phyloP scores from a whole-genome alignment of 1,139 yeast species.

The Taphrina confusa region DNA sequence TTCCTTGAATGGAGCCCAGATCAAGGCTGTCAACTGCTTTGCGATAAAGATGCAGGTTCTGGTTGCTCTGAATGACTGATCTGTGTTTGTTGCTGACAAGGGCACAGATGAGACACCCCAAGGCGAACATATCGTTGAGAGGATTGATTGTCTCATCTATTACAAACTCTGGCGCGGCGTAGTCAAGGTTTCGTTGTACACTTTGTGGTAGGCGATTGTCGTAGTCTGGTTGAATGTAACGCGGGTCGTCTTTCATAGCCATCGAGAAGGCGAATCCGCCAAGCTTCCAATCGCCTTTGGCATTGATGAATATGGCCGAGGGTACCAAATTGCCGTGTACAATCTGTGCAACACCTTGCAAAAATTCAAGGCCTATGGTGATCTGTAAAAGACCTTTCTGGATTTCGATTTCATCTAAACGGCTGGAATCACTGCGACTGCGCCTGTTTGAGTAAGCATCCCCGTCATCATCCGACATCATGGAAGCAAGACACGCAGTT shows the following conservation, averaged over 20 bases:
- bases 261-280: slow-evolving; percentile 67
- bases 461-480: slow-evolving; percentile 45
- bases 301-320: slow-evolving; percentile 69
- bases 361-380: slow-evolving; percentile 74
- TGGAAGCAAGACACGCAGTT: slow-evolving; percentile 58
- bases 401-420: slow-evolving; percentile 66
- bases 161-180: slow-evolving; percentile 72
- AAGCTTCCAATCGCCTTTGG: slow-evolving; percentile 91
- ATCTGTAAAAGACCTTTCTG: slow-evolving; percentile 83
- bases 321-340: slow-evolving; percentile 84
- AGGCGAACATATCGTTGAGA: slow-evolving; percentile 78
- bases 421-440: slow-evolving; percentile 43
- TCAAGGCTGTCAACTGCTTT: slow-evolving; percentile 44
- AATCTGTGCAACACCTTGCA: slow-evolving; percentile 72
- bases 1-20: neutral
- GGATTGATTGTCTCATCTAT: slow-evolving; percentile 61
- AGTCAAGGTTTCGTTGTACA: slow-evolving; percentile 70
- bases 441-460: slow-evolving; percentile 36
- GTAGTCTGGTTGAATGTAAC: slow-evolving; percentile 61
- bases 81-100: slow-evolving; percentile 54
- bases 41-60: slow-evolving; percentile 47
- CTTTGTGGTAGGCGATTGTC: slow-evolving; percentile 75
- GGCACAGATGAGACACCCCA: slow-evolving; percentile 72
- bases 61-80: slow-evolving; percentile 46
- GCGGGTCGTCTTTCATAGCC: slow-evolving; percentile 46